Conservation (phyloP, 768 basidiomycete species). For the Mycena rosella region DNA sequence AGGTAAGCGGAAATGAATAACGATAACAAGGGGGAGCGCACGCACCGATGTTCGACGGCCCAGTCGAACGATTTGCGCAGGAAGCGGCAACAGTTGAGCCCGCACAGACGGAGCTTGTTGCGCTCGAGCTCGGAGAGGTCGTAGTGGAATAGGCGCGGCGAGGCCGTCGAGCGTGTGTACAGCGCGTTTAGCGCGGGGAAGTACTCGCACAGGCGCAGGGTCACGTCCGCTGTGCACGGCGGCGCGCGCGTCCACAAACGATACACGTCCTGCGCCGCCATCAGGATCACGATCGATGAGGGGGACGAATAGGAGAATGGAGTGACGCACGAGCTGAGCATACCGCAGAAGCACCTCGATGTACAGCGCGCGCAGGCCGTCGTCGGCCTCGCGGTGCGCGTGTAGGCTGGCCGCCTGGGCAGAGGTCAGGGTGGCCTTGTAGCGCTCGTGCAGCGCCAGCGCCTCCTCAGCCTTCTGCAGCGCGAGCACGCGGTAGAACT, state of each 20-base stretch:
- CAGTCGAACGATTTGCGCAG: conserved; percentile 20
- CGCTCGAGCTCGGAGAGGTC: conserved; percentile 26
- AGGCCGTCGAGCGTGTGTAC: not conserved
- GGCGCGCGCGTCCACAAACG: conserved; percentile 24
- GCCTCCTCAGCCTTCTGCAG: conserved; percentile 25
- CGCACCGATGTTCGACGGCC: not conserved
- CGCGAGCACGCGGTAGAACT: conserved; percentile 30
- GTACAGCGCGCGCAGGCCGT: conserved; percentile 12
- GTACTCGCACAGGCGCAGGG: conserved; percentile 32
- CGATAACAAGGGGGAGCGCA: too few species aligned
- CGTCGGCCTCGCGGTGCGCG: not conserved
- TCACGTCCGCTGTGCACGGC: conserved; percentile 18
- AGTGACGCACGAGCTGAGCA: conserved; percentile 19
- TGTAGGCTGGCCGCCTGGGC: conserved; percentile 5
- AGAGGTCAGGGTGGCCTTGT: not conserved
- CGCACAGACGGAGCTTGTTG: not conserved
- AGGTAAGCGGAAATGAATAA: too few species aligned
- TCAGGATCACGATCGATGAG: not conserved
- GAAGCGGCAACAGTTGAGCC: conserved; percentile 22
- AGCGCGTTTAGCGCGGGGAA: conserved; percentile 21
- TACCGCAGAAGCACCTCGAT: conserved; percentile 20
- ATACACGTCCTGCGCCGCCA: conserved; percentile 28
- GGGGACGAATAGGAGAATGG: not conserved
- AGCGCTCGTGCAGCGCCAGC: not conserved
- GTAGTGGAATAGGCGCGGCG: conserved; percentile 26